Base-by-base conservation (phyloP, 371 early-diverging fungal genomes). In the Globomyces sp. region DNA sequence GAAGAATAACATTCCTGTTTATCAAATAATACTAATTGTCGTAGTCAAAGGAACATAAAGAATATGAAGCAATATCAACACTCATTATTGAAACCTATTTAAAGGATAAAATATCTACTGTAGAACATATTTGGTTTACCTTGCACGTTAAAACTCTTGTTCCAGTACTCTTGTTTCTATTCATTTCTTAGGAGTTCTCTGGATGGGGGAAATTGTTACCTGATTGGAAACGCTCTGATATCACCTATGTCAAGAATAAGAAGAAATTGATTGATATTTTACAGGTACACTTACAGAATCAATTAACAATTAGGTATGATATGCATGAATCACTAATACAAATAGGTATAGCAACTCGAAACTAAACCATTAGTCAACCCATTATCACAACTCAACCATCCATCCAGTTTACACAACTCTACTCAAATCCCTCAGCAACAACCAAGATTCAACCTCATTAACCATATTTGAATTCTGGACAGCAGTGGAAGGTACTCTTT, bases 401-500 rank as follows among this genome's bases (percentile, higher is more conserved):
- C 72, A 58, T 70, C 68, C 45, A 60, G 53, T 74, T 34, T 55
- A 75, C 43, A 57, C 41, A 3, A 46, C 24, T 49, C 40, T 73
- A 24, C 51, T 74, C 58, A 8, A 42, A 1, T 8, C 11, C 39
- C 5, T 58, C 5, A 5, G 37, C 13, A 36, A 53, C 40, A 4
- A 53, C 43, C 44, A 13, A 8, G 9, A 36, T 59, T 9, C 6
- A 10, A 57, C 39, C 43, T 40, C 63, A 45, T 37, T 47, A 4
- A 59, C 74, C n/a, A 45, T 96, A 71, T 78, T 80, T 60, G 86
- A 86, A 64, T 89, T 95, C 61, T 96, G 97, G 97, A 80, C 80
- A 9, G 77, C 75, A 1, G 80, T 93, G 53, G 94, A 90, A 63
- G 79, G 86, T 87, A 83, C 68, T 79, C 72, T 10, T 63, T 36